A percentile compares a stretch with the other conserved stretches of the same genome.
Evolutionary conservation across 768 basidiomycete genomes (phyloP).

Genomic region (Auricularia auricula-judae): DNA sequence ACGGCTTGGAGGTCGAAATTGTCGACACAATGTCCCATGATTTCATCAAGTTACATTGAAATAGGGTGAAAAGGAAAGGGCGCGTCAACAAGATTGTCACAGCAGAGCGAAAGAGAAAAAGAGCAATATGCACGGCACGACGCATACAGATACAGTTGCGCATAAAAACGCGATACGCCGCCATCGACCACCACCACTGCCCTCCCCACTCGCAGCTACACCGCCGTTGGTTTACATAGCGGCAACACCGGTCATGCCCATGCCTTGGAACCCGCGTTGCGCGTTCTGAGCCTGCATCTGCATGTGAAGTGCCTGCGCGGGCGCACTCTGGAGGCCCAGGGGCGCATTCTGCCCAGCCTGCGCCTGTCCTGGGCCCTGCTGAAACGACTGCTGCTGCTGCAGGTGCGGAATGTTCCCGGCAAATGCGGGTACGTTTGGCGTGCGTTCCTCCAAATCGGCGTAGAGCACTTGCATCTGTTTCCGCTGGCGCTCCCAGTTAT

Average conservation of each 20-base stretch:
- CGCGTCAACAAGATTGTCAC: not conserved
- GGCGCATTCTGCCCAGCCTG: not conserved
- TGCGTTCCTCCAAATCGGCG: slow-evolving; percentile 66
- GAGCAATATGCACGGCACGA: not conserved
- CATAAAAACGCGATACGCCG: not conserved
- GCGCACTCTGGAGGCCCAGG: not conserved
- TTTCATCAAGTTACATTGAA: no score
- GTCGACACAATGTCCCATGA: no score
- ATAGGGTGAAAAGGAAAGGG: not conserved
- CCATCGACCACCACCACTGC: not conserved
- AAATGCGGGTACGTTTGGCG: slow-evolving; percentile 39
- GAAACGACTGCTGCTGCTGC: slow-evolving; percentile 10
- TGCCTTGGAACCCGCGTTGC: not conserved
- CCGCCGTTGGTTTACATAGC: not conserved
- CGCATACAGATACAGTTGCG: not conserved
- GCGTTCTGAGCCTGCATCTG: not conserved
- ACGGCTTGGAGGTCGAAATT: no score
- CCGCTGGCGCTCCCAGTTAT: slow-evolving; percentile 65
- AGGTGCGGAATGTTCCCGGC: slow-evolving; percentile 47
- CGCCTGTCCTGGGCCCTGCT: not conserved
- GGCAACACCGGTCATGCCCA: not conserved
- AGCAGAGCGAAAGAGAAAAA: not conserved
- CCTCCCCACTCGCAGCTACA: not conserved
- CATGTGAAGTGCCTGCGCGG: not conserved
- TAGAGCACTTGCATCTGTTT: slow-evolving; percentile 72